These are phyloP conservation scores for Hymenoscyphus albidus DNA, from an alignment of 2,329 filamentous ascomycete species.

Conservation along the genomic window DNA sequence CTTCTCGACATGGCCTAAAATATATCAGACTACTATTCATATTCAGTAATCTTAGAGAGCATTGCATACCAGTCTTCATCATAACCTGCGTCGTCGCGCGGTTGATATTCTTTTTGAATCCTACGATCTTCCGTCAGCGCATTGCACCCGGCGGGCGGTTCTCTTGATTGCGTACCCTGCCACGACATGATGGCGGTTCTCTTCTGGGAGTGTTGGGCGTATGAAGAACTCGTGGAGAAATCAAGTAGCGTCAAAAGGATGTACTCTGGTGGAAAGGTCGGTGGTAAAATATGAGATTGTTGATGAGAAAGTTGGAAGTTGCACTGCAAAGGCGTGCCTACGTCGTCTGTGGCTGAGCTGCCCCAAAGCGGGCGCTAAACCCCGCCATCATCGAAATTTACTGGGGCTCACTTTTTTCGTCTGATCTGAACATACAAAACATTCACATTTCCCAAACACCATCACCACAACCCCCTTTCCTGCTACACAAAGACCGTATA, in stretches of 20 bases:
- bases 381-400: constrained; percentile 12
- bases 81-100: constrained; percentile 99
- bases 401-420: constrained; percentile 6
- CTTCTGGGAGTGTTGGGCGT: neutral
- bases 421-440: constrained; percentile 4
- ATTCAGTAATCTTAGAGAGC: neutral
- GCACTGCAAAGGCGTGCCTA: neutral
- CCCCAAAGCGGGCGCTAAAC: constrained; percentile 6
- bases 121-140: constrained; percentile 41
- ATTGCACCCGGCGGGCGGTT: constrained; percentile 2
- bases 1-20: constrained; percentile 85
- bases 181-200: constrained; percentile 42
- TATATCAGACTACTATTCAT: neutral
- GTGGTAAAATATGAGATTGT: constrained; percentile 5
- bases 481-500: neutral
- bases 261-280: neutral
- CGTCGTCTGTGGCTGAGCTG: constrained; percentile 13
- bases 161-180: constrained; percentile 39
- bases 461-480: neutral
- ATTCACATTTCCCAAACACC: constrained; percentile 1
- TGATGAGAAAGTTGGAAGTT: constrained; percentile 9
- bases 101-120: constrained; percentile 96
- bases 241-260: neutral
- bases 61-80: constrained; percentile 86
- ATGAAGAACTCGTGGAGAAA: neutral